Base-by-base conservation (phyloP, 495 filamentous ascomycete genomes). In the Aspergillus panamensis region DNA sequence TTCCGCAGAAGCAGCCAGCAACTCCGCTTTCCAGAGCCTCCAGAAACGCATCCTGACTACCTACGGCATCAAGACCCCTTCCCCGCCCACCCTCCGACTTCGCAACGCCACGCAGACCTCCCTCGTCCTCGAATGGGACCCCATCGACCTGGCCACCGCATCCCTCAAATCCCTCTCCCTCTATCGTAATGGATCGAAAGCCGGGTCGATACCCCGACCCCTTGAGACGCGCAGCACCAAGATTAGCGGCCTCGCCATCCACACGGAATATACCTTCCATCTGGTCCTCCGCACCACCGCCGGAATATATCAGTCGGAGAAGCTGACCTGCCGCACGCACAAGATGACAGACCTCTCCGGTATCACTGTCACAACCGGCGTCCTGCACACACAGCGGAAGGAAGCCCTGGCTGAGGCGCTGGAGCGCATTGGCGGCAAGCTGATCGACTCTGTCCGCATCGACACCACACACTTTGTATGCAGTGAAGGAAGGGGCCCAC, bases 381-480 rank as follows among this genome's bases (percentile, higher is more conserved):
- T 96, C 57, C 79, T 99, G 59, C 89, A 91, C 2, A 77, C 88
- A 6, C 80, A 85, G 32, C 80, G 87, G 45, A 83, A 86, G 60
- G 92, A 96, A 54, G 84, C 80, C 42, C 82, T 99, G 1, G 74
- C 81, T 19, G 80, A 78, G 17, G 88, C 92, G 3, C 79, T 96
- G 19, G 87, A 96, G 61, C 81, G 91, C 53, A 96, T 99, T 58
- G 94, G 95, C 35, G 95, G 90, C 42, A 96, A 94, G 75, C 75
- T 97, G 54, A 88, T 91, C 48, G 95, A 97, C 61, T 80, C 83
- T 2, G 95, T 99, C 30, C 81, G 93, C 52, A 97, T 99, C 58
- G 94, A 99, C 65, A 99, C 94, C 3, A 99, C 94, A 14, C 94
- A 99, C 72, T 99, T 97, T 69, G 92, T 99, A 49, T 97, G 93